Evolutionary conservation across 805 yeast species (phyloP).

Genomic region (Candida yuanshanica): DNA sequence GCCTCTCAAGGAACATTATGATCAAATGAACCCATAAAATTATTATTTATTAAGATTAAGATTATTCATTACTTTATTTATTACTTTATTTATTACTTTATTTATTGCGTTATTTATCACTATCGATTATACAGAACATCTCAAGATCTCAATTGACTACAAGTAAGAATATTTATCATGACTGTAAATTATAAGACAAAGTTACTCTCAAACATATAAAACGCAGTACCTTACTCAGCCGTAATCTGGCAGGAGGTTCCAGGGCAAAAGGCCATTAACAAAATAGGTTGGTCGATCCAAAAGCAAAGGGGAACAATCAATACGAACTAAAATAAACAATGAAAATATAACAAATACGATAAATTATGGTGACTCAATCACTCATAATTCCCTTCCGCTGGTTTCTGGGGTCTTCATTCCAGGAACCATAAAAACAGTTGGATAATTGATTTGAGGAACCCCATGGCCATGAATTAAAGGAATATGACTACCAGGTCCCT

Average conservation of each 20-base stretch:
- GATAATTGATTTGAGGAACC: background rate
- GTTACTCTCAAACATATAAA: too few species aligned
- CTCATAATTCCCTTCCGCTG: background rate
- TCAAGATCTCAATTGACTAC: background rate
- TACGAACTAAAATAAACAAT: background rate
- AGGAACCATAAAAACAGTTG: background rate
- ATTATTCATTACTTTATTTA: background rate
- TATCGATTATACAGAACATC: too few species aligned
- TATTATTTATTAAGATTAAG: background rate
- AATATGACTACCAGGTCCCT: background rate
- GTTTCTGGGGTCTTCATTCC: background rate
- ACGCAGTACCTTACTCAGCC: too few species aligned
- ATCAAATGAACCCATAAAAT: background rate
- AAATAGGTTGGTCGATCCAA: too few species aligned
- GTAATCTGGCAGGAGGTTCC: too few species aligned
- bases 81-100: constrained; percentile 5
- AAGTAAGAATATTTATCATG: too few species aligned
- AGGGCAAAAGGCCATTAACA: too few species aligned
- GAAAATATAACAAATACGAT: too few species aligned
- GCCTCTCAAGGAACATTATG: constrained; percentile 13
- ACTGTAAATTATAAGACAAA: too few species aligned
- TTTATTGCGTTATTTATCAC: constrained; percentile 4
- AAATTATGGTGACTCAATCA: background rate
- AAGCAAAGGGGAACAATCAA: too few species aligned
- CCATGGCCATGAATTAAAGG: background rate